A percentile compares a stretch with the other conserved stretches of the same genome.
Evolutionary conservation across 2,329 filamentous ascomycete genomes (phyloP).

Genomic region (Diaporthe citrichinensis): DNA sequence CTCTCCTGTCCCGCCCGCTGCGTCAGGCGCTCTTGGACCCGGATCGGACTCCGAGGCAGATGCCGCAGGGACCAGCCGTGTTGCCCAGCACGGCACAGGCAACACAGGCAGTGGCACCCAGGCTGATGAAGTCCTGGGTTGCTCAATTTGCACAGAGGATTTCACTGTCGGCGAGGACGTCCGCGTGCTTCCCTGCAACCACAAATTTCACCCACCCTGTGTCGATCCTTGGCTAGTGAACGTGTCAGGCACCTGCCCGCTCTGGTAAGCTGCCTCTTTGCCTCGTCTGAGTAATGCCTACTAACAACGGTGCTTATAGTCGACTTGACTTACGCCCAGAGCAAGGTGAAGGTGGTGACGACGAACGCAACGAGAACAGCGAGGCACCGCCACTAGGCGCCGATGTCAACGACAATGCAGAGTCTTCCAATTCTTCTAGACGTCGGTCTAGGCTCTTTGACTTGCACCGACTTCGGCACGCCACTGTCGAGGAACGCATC

Average conservation of each 20-base stretch:
- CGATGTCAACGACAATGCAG: slow-evolving; percentile 53
- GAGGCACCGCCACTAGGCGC: slow-evolving; percentile 57
- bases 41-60: neutral
- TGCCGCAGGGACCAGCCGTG: slow-evolving; percentile 2
- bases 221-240: slow-evolving; percentile 80
- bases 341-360: slow-evolving; percentile 45
- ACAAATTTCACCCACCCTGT: slow-evolving; percentile 77
- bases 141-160: slow-evolving; percentile 80
- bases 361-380: slow-evolving; percentile 44
- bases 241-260: slow-evolving; percentile 77
- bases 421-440: slow-evolving; percentile 53
- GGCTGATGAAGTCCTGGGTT: slow-evolving; percentile 64
- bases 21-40: slow-evolving; percentile 41
- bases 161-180: slow-evolving; percentile 77
- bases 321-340: slow-evolving; percentile 68
- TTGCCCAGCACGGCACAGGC: slow-evolving; percentile 7
- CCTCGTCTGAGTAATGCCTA: neutral
- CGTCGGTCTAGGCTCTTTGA: slow-evolving; percentile 69
- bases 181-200: slow-evolving; percentile 75
- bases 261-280: slow-evolving; percentile 70
- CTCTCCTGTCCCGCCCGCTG: slow-evolving; percentile 41
- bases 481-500: slow-evolving; percentile 74
- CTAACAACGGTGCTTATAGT: slow-evolving; percentile 51
- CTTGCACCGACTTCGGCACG: slow-evolving; percentile 69
- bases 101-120: slow-evolving; percentile 40